Base-by-base conservation (phyloP, 441 rosid species). In the Aquilaria agallochum region DNA sequence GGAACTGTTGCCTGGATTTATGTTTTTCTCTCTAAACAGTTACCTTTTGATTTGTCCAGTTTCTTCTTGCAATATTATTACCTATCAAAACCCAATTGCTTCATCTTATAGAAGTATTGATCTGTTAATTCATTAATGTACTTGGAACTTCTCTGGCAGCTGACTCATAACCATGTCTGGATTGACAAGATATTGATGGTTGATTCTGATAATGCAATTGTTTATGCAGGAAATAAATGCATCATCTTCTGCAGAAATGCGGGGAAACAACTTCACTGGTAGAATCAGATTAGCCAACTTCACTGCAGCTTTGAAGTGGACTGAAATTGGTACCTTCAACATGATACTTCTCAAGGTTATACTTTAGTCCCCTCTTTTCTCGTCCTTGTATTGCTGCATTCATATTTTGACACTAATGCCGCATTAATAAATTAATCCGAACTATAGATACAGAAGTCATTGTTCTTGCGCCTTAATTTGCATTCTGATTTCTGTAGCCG, bases 301-400 rank as follows among this genome's bases (percentile, higher is more conserved):
- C 65, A 69, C 71, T n/a, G 72, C 83, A 66, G 78, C 90, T 3
- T 59, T 74, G 60, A 89, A 80, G 34, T 89, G 90, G 90, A 88
- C 83, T 69, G 72, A 66, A 7, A 52, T 84, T 2, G 96, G 95
- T 64, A 72, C 73, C 68, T 73, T 85, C 69, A 73, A 80, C 46
- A 50, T 85, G 67, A 48, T 66, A 56, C 68, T 78, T 62, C n/a
- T 86, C 64, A 73, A 76, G 90, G 98, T 90, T 31, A 32, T 11
- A 46, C 9, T 32, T n/a, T 49, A 45, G 11, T 7, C 31, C n/a
- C 53, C 34, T 34, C 51, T 45, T 13, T 15, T 11, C 40, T 11
- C 2, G 11, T 11, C 13, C 12, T 32, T 55, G 5, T 34, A 13
- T n/a, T 32, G 1, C 20, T 32, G 47, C 10, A 33, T 5, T 42